Evolutionary conservation across 768 basidiomycete genomes (phyloP), one percentile per base, ranked within the genome.

Genomic region (Mycena rosella): DNA sequence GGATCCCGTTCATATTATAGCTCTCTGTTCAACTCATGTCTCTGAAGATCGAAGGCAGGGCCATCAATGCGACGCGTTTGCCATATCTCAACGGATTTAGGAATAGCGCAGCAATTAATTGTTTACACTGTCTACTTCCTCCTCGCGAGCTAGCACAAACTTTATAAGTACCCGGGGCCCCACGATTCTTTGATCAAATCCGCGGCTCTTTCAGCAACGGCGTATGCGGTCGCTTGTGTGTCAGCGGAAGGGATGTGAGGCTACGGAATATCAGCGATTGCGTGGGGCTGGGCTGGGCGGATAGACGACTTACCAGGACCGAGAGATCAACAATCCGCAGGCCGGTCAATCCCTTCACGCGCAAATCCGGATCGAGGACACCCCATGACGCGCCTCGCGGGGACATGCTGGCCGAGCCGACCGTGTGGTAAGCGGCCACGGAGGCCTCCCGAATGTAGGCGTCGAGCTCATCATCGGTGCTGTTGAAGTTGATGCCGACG

Each of bases 321-420:
- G 42, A 44, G 18, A 44, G 42, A 20, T 44, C 45, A 8, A 47
- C 45, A 20, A 47, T 47, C 34, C 34, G 34, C 34, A 36, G 34
- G n/a, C n/a, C n/a, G n/a, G n/a, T n/a, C n/a, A n/a, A n/a, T n/a
- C n/a, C n/a, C n/a, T n/a, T n/a, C n/a, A 76, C 73, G 9, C 78
- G 77, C 66, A 85, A 70, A 59, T 82, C 74, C 20, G 80, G 75
- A 59, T 82, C 78, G 20, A 83, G 78, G 29, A 82, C 82, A 26
- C 82, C 82, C 44, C 65, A 70, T 1, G 64, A 53, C 3, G 79
- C 76, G 22, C 67, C 64, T 20, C 60, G 44, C 0, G 76, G 65
- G 17, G 80, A 78, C 77, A 83, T 81, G 11, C 68, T 72, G n/a
- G n/a, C n/a, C 2, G 80, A 79, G 0, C 79, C 80, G 13, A 78